phyloP scores from a whole-genome alignment of 1,139 yeast species.

The Geotrichum histeridarum region DNA sequence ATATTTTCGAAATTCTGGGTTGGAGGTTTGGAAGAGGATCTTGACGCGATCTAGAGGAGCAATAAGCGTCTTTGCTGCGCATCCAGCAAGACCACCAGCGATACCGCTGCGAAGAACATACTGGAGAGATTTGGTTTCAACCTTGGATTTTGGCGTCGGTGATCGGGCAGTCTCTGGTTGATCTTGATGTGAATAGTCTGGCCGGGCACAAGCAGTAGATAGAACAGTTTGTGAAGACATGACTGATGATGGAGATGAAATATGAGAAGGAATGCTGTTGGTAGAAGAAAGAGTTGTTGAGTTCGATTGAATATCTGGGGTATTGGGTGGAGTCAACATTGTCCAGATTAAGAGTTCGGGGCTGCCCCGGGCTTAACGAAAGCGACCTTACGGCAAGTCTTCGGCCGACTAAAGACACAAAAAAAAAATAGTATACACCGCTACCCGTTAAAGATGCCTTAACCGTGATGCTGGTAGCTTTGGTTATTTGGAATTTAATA shows the following conservation, averaged over 20 bases:
- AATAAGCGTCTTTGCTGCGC: constrained; percentile 87
- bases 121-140: constrained; percentile 67
- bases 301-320: constrained; percentile 4
- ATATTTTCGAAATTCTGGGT: constrained; percentile 77
- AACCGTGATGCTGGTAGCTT: background rate
- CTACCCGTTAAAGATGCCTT: background rate
- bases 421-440: background rate
- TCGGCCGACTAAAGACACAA: background rate
- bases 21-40: constrained; percentile 89
- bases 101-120: constrained; percentile 79
- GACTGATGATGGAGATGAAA: background rate
- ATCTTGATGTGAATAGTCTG: background rate
- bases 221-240: background rate
- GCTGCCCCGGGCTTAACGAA: background rate
- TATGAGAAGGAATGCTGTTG: background rate
- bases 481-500: background rate
- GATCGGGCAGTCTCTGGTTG: background rate
- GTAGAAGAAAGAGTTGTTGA: background rate
- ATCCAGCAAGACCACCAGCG: constrained; percentile 96
- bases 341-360: background rate
- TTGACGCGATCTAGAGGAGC: constrained; percentile 96
- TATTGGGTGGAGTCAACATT: constrained; percentile 1
- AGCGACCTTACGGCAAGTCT: background rate
- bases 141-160: background rate
- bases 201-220: background rate